Percentiles rank a stretch among this genome's conserved stretches.
Evolutionary conservation across 2,329 filamentous ascomycete species (phyloP).

Genomic region (Verticillium longisporum): DNA sequence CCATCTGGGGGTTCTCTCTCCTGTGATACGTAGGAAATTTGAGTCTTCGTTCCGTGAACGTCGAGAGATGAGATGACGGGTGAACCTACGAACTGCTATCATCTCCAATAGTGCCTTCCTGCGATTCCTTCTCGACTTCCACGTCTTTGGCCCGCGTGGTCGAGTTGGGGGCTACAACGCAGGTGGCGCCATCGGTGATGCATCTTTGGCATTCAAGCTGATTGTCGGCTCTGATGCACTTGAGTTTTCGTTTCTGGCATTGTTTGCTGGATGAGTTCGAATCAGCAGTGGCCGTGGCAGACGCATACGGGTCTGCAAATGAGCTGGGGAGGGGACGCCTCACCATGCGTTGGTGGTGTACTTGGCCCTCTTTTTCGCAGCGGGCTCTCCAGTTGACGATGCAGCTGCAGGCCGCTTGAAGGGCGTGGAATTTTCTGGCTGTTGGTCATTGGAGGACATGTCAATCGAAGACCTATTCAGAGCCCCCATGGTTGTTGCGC

Average conservation of each 20-base stretch:
- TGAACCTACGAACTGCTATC: neutral
- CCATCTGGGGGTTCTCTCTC: slow-evolving; percentile 3
- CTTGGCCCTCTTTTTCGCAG: slow-evolving; percentile 32
- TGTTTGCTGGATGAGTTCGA: slow-evolving; percentile 19
- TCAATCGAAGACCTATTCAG: neutral
- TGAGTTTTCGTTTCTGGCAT: slow-evolving; percentile 33
- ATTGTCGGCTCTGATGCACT: slow-evolving; percentile 22
- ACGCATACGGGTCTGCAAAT: neutral
- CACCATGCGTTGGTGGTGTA: slow-evolving; percentile 30
- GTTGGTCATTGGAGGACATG: neutral
- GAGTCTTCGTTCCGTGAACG: neutral
- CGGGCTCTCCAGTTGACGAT: neutral
- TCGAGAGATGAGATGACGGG: no score
- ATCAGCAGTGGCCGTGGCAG: neutral
- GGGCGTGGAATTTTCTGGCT: neutral
- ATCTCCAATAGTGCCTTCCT: slow-evolving; percentile 14
- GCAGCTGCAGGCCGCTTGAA: neutral
- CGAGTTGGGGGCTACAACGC: slow-evolving; percentile 16
- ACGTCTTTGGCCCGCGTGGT: slow-evolving; percentile 3
- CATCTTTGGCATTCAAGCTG: slow-evolving; percentile 23
- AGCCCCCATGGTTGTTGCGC: neutral
- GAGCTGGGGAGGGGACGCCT: neutral
- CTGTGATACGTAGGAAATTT: neutral
- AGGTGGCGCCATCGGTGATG: slow-evolving; percentile 16
- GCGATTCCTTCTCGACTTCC: slow-evolving; percentile 14